These are phyloP conservation scores for Letharia columbiana DNA, from an alignment of 495 filamentous ascomycete species.

Conservation along the genomic window DNA sequence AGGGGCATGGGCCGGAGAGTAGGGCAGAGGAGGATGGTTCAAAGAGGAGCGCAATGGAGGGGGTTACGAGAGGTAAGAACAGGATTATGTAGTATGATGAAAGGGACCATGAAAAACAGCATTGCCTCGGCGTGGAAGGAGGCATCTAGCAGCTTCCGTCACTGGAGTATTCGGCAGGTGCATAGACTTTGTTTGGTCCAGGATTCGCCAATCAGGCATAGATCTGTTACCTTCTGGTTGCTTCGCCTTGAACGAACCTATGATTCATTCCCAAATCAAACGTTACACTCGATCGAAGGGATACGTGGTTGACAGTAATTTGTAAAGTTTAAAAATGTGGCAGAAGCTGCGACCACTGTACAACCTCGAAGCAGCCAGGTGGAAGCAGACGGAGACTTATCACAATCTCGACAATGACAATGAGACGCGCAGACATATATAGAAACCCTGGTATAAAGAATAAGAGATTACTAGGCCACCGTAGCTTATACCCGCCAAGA, in stretches of 20 bases:
- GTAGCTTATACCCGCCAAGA: conserved; percentile 20
- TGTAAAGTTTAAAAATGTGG: conserved; percentile 21
- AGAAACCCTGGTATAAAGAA: conserved; percentile 21
- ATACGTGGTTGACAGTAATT: not conserved
- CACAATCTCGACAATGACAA: conserved; percentile 19
- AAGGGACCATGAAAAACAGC: not conserved
- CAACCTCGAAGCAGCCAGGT: conserved; percentile 18
- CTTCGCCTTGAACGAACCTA: not conserved
- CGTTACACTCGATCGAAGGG: not conserved
- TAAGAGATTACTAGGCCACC: conserved; percentile 21
- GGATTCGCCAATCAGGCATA: not conserved
- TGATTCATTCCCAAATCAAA: not conserved
- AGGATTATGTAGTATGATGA: not conserved
- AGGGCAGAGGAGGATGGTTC: conserved; percentile 11
- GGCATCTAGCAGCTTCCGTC: not conserved
- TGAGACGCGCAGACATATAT: conserved; percentile 19
- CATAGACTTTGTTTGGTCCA: not conserved
- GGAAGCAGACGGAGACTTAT: conserved; percentile 22
- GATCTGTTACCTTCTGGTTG: not conserved
- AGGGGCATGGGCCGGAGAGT: conserved; percentile 13
- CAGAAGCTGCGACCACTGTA: conserved; percentile 22
- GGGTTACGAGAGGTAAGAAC: not conserved
- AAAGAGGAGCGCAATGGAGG: conserved; percentile 15
- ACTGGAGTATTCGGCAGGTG: not conserved
- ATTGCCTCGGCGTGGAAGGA: not conserved